These are phyloP conservation scores for Selaginella moellendorffii DNA, from an alignment of 75 land plant species.

Conservation along the genomic window DNA sequence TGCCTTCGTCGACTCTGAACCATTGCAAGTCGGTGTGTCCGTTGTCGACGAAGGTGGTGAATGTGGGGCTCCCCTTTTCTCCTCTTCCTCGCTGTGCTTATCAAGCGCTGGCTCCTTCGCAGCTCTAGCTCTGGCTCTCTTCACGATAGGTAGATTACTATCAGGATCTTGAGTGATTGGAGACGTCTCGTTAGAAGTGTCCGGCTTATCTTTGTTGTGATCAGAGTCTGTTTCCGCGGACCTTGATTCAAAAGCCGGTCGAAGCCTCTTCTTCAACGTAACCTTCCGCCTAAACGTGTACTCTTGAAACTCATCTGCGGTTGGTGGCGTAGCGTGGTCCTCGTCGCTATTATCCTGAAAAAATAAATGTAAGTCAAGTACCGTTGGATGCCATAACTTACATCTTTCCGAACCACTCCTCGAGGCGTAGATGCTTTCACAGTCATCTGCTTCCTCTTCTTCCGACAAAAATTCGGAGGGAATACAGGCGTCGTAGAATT, in stretches of 20 bases:
- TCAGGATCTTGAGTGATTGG: not conserved
- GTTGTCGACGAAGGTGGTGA: conserved; percentile 2
- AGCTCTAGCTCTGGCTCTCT: conserved; percentile 61
- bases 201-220: too few relatives aligned
- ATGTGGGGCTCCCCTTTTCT: not conserved
- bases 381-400: too few relatives aligned
- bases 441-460: not conserved
- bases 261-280: too few relatives aligned
- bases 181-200: too few relatives aligned
- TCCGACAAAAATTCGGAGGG: not conserved
- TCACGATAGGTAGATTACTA: conserved; percentile 45
- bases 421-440: not conserved
- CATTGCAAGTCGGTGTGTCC: not conserved
- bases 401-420: not conserved
- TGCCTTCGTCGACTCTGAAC: conserved; percentile 1
- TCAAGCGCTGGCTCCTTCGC: conserved; percentile 10
- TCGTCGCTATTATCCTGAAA: too few relatives aligned
- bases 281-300: too few relatives aligned
- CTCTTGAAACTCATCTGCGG: too few relatives aligned
- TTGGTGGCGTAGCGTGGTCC: too few relatives aligned
- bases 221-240: too few relatives aligned
- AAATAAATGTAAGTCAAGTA: too few relatives aligned
- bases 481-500: not conserved
- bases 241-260: too few relatives aligned
- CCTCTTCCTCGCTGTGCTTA: conserved; percentile 7